A percentile compares a stretch with the other conserved stretches of the same genome.
Conservation (phyloP, 257 asterid species). For the Jacaranda copaia region DNA sequence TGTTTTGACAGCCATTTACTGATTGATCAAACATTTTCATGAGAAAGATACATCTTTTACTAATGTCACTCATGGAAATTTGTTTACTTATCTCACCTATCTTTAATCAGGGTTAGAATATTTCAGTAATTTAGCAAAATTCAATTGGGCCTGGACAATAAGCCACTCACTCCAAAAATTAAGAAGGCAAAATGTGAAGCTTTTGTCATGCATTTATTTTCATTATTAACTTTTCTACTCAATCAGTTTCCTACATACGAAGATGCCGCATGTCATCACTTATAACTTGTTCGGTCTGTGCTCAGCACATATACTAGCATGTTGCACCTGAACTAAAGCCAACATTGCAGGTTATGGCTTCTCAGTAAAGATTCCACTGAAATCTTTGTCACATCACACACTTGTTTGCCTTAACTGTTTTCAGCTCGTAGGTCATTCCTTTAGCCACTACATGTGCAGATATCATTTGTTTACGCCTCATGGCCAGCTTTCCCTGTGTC, state of each 20-base stretch:
- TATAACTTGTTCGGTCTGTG: background rate
- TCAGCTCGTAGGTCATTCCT: background rate
- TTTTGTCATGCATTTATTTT: background rate
- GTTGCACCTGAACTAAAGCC: background rate
- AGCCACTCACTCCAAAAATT: background rate
- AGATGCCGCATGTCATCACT: background rate
- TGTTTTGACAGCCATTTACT: background rate
- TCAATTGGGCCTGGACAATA: background rate
- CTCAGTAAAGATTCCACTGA: background rate
- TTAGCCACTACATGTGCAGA: background rate
- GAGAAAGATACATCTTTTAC: background rate
- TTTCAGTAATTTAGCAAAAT: background rate
- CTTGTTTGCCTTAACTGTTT: background rate
- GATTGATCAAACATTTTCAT: background rate
- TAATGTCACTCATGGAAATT: background rate
- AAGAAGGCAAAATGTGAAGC: background rate
- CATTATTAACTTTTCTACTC: background rate
- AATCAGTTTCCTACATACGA: background rate
- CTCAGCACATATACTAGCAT: background rate
- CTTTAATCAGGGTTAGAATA: background rate
- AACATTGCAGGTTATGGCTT: background rate
- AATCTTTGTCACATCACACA: background rate
- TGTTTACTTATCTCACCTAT: conserved; percentile 9
- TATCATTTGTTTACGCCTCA: conserved; percentile 16
- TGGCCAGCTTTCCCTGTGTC: background rate